A percentile compares a stretch with the other conserved stretches of the same genome.
Evolutionary conservation across 2,329 filamentous ascomycete species (phyloP).

Genomic region (Ophiognomonia clavigignenti-juglandacearum): DNA sequence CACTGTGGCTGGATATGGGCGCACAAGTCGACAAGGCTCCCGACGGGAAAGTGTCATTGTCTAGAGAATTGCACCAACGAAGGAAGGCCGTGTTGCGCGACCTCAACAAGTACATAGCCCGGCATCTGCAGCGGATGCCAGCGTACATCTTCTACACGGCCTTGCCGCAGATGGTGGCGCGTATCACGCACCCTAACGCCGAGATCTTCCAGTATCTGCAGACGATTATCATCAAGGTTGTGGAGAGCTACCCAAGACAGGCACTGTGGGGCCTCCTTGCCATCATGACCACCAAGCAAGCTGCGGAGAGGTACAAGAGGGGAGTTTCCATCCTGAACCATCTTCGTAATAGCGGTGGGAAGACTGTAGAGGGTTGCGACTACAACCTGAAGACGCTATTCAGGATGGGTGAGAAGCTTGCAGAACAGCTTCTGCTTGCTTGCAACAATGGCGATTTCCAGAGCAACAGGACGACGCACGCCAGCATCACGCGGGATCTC

Average conservation of each 20-base stretch:
- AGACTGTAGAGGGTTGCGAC: constrained; percentile 40
- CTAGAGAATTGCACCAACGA: constrained; percentile 45
- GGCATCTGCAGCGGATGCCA: constrained; percentile 69
- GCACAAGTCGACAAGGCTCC: constrained; percentile 63
- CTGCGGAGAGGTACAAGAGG: constrained; percentile 55
- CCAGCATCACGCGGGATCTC: constrained; percentile 73
- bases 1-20: constrained; percentile 90
- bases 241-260: constrained; percentile 82
- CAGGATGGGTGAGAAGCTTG: constrained; percentile 73
- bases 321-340: constrained; percentile 48
- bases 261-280: constrained; percentile 88
- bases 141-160: constrained; percentile 77
- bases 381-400: constrained; percentile 68
- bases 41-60: constrained; percentile 48
- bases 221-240: constrained; percentile 80
- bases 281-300: constrained; percentile 74
- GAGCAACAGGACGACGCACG: constrained; percentile 59
- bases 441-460: constrained; percentile 74
- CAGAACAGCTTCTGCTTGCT: constrained; percentile 72
- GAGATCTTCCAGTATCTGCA: constrained; percentile 74
- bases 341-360: constrained; percentile 43
- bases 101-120: constrained; percentile 71
- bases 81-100: constrained; percentile 62
- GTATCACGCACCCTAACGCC: constrained; percentile 80
- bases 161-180: constrained; percentile 89